phyloP scores from a whole-genome alignment of 2,329 filamentous ascomycete genomes.

The Fusarium dlaminii region DNA sequence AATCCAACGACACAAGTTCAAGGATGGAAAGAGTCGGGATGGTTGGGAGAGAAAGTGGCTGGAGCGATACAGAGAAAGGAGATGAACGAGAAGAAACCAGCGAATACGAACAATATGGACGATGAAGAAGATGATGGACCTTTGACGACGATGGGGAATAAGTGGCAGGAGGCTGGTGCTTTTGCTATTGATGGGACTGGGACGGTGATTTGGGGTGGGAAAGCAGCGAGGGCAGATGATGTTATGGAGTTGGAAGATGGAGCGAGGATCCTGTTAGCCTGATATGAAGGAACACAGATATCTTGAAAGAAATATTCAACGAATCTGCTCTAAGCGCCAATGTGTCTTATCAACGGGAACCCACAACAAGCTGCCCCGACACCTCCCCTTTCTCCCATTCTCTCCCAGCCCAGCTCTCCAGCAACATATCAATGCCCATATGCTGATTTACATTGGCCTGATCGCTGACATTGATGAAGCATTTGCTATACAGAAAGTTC shows the following conservation, averaged over 20 bases:
- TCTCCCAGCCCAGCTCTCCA: not conserved
- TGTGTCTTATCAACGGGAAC: too few relatives aligned
- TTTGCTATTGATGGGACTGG: conserved; percentile 62
- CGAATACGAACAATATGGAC: not conserved
- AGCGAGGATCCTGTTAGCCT: conserved; percentile 47
- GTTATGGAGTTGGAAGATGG: conserved; percentile 64
- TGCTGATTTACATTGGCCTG: not conserved
- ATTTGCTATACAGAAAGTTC: not conserved
- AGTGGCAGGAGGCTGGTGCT: conserved; percentile 64
- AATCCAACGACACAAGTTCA: conserved; percentile 63
- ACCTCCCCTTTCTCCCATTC: not conserved
- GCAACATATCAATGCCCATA: not conserved
- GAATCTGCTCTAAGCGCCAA: not conserved
- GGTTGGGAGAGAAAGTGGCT: conserved; percentile 62
- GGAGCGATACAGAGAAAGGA: conserved; percentile 54
- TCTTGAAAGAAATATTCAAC: not conserved
- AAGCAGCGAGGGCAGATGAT: conserved; percentile 59
- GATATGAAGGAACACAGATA: not conserved
- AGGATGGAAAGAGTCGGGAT: conserved; percentile 64
- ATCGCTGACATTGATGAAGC: not conserved
- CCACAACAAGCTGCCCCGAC: not conserved
- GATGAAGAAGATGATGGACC: conserved; percentile 49
- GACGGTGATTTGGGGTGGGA: conserved; percentile 61
- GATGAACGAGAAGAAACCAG: conserved; percentile 31
- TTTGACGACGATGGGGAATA: conserved; percentile 61